Conservation (phyloP, 1,284 basidiomycete species). For the Cryptococcus sp. region DNA sequence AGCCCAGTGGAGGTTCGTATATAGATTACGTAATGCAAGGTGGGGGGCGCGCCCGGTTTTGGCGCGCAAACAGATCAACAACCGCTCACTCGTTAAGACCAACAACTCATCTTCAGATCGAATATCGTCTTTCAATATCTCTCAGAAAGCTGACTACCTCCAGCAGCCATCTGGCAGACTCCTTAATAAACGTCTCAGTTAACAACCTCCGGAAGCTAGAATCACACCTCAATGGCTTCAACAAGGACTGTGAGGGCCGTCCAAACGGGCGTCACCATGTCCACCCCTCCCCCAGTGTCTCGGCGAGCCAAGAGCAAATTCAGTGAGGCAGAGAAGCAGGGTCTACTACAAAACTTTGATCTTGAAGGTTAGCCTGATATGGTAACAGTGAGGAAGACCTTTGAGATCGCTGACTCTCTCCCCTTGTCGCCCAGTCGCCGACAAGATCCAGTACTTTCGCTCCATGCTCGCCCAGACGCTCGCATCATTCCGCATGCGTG, state of each 20-base stretch:
- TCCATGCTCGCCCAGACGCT: conserved; percentile 36
- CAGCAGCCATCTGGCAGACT: too few relatives aligned
- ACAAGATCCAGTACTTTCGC: conserved; percentile 33
- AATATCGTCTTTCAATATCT: not conserved
- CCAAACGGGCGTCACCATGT: conserved; percentile 7
- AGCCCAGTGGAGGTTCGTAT: not conserved
- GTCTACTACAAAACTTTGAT: conserved; percentile 49
- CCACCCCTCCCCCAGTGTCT: conserved; percentile 13
- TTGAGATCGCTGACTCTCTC: not conserved
- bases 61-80: not conserved
- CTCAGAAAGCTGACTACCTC: too few relatives aligned
- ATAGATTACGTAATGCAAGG: not conserved
- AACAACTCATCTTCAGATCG: too few relatives aligned
- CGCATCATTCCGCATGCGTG: conserved; percentile 38
- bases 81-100: not conserved
- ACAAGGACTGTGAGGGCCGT: conserved; percentile 8
- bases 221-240: conserved; percentile 8
- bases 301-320: conserved; percentile 8
- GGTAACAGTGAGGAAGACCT: too few relatives aligned
- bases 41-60: too few relatives aligned
- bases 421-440: conserved; percentile 29
- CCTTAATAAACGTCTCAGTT: too few relatives aligned
- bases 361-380: conserved; percentile 48
- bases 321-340: conserved; percentile 34
- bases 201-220: too few relatives aligned